Evolutionary conservation across 768 basidiomycete species (phyloP), one percentile per base, ranked within the genome.

Genomic region (Pleurotus sapidus): DNA sequence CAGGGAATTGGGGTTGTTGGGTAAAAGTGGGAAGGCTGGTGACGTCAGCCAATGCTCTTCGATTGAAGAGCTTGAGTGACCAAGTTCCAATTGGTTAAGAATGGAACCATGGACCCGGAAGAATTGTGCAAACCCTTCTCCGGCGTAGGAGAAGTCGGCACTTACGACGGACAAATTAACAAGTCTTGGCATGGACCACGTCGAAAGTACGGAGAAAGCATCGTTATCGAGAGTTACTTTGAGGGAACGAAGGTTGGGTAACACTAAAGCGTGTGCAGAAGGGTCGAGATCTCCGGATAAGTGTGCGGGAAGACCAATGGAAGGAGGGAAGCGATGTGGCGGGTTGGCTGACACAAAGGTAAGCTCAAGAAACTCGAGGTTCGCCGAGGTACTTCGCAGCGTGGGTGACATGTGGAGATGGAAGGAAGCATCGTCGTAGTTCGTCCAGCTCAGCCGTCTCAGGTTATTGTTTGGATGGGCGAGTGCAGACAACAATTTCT

Each of bases 221-320:
- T 81, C 81, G 59, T 89, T 86, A 70, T 89, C 87, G 34, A 91
- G 76, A 1, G 85, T 84, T 3, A 86, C 78, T 67, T 88, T 89
- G 49, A 91, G 78, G 1, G 87, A 82, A 14, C 78, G 76, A n/a
- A 91, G 75, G 11, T 81, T 75, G 11, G 89, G 87, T n/a, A 90
- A 74, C 6, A 68, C 68, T 17, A 86, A 75, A 9, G 79, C 70
- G 47, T 40, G 46, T 5, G 57, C 60, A 8, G 57, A 54, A 15
- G 60, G 47, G 5, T 59, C 57, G 18, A 54, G 60, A 57, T 14
- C 61, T 7, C 51, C 49, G 15, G 49, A 25, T 14, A 49, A 37
- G 23, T 55, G 46, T 37, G 54, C 38, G 24, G 38, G 38, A 43
- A 47, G 15, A 37, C 38, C 46, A 38, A 46, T 14, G 15, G 58